Evolutionary conservation across 495 filamentous ascomycete genomes (phyloP), one percentile per base, ranked within the genome.

Genomic region (Hyphodiscus hymeniophilus): DNA sequence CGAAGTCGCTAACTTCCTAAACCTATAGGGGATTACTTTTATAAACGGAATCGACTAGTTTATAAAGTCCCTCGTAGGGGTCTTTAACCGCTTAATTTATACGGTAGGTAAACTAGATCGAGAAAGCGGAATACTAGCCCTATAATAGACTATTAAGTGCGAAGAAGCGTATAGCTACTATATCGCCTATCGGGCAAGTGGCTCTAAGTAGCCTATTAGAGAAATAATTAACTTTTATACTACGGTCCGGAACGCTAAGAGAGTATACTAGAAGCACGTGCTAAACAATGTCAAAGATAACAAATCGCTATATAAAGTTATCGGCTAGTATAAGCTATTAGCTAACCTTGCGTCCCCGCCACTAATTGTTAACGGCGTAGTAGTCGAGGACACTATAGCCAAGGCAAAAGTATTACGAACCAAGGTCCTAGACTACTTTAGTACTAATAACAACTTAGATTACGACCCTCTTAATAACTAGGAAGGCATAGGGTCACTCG

Each of bases 361-460:
- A 42, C 17, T 42, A 13, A 12, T 24, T 8, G 7, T 42, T 7
- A 24, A 23, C 20, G 20, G 20, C 5, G 20, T 16, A 18, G 18
- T 42, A 5, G 16, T 42, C 5, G 20, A 42, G 20, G 40, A 42
- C 40, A 42, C 20, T 7, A 18, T 42, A 11, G 16, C 18, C 12
- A 42, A 42, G 24, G 40, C 20, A 7, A 17, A 42, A 20, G 20
- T 17, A 21, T 20, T 42, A 17, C 6, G 40, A 11, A 21, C 20
- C 8, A 20, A 42, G 24, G 40, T 42, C 40, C 40, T 42, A 5
- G 20, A 42, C 12, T 17, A 17, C 20, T 42, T 42, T 17, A 42
- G 16, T 42, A 17, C 20, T 7, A 16, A 42, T 13, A 17, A 42
- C 16, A 17, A 42, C 24, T 20, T 42, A 17, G 40, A 42, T 7